These are phyloP conservation scores for Prunus mira DNA, from an alignment of 306 rosid genomes.

Conservation along the genomic window DNA sequence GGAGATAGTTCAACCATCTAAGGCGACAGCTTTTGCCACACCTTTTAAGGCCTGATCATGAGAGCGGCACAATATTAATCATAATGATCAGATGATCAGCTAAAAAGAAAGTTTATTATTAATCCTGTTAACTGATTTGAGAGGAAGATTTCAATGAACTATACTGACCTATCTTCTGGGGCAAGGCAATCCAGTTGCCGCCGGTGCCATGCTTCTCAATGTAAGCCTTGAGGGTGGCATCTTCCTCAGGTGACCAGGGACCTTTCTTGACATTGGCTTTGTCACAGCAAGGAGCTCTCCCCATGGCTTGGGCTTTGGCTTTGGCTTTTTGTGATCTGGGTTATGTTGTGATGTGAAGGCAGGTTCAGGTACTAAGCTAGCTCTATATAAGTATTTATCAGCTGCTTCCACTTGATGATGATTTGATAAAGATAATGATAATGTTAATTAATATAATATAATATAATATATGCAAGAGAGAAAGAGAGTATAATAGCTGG, in stretches of 20 bases:
- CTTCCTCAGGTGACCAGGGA: slow-evolving; percentile 99
- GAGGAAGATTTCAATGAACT: background rate
- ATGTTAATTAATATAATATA: slow-evolving; percentile 12
- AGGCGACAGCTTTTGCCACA: slow-evolving; percentile 98
- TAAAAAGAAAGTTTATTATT: background rate
- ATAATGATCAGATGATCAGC: background rate
- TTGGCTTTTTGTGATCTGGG: background rate
- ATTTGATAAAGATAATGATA: slow-evolving; percentile 29
- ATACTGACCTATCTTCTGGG: slow-evolving; percentile 79
- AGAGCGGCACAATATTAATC: background rate
- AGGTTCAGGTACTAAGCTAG: slow-evolving; percentile 19
- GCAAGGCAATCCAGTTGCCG: slow-evolving; percentile 96
- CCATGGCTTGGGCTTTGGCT: slow-evolving; percentile 41
- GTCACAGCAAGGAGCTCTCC: slow-evolving; percentile 99
- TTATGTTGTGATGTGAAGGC: slow-evolving; percentile 17
- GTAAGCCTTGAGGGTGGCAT: slow-evolving; percentile 85
- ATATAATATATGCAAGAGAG: slow-evolving; percentile 30
- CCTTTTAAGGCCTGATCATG: slow-evolving; percentile 68
- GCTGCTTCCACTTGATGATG: slow-evolving; percentile 2
- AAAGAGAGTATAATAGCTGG: slow-evolving; percentile 53
- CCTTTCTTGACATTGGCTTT: slow-evolving; percentile 98
- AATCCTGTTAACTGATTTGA: background rate
- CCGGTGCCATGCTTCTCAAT: slow-evolving; percentile 84
- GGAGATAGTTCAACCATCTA: slow-evolving; percentile 90
- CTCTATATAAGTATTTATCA: slow-evolving; percentile 9